These are phyloP conservation scores for Colletotrichum karsti DNA, from an alignment of 2,329 filamentous ascomycete genomes.

Conservation along the genomic window DNA sequence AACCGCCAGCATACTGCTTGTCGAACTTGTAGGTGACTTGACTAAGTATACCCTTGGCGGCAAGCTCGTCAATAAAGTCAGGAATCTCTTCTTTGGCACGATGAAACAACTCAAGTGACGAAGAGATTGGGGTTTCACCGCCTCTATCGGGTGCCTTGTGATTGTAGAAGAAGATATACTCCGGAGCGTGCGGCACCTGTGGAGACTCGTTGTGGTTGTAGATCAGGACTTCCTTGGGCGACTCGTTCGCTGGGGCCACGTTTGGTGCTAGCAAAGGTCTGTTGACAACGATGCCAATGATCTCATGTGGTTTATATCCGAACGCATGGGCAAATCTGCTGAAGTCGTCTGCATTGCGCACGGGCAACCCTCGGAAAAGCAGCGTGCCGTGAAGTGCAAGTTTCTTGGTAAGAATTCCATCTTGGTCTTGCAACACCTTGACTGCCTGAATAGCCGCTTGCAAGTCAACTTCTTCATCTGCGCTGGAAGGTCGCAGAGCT, in stretches of 20 bases:
- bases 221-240: constrained; percentile 55
- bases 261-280: constrained; percentile 37
- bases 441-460: neutral
- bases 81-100: constrained; percentile 54
- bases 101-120: constrained; percentile 54
- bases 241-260: constrained; percentile 52
- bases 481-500: neutral
- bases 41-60: constrained; percentile 49
- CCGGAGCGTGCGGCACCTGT: constrained; percentile 58
- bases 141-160: constrained; percentile 46
- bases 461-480: neutral
- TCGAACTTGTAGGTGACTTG: constrained; percentile 50
- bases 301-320: constrained; percentile 52
- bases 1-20: constrained; percentile 53
- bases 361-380: constrained; percentile 55
- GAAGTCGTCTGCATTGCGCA: constrained; percentile 53
- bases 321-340: constrained; percentile 59
- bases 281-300: constrained; percentile 59
- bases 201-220: constrained; percentile 61
- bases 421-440: neutral
- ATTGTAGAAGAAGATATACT: constrained; percentile 59
- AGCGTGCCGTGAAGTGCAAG: constrained; percentile 54
- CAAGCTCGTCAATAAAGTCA: constrained; percentile 51
- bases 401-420: constrained; percentile 43
- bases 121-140: constrained; percentile 54